Percentiles rank a stretch among this genome's conserved stretches.
phyloP scores from a whole-genome alignment of 2,329 filamentous ascomycete genomes.

The Fusarium tupiense region DNA sequence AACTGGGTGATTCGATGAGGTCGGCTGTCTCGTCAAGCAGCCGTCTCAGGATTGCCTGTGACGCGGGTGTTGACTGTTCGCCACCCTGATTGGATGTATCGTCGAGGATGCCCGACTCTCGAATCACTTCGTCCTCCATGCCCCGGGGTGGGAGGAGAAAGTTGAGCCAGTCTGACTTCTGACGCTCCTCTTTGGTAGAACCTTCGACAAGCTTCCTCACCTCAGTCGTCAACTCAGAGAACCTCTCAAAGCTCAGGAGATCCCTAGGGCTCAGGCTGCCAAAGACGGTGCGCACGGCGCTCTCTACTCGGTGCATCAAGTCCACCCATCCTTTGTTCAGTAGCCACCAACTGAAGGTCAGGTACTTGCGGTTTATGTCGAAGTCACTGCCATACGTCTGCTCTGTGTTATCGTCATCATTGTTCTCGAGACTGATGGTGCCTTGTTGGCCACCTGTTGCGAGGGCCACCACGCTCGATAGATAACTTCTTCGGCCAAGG shows the following conservation, averaged over 20 bases:
- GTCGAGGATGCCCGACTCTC: constrained; percentile 81
- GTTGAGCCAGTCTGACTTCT: constrained; percentile 75
- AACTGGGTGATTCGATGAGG: constrained; percentile 91
- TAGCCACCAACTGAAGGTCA: constrained; percentile 98
- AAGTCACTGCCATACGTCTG: constrained; percentile 92
- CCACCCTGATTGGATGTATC: constrained; percentile 52
- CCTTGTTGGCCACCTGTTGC: constrained; percentile 79
- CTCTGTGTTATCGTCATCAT: constrained; percentile 87
- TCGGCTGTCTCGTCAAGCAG: constrained; percentile 96
- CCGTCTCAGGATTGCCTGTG: constrained; percentile 74
- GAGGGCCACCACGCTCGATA: constrained; percentile 92
- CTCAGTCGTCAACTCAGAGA: constrained; percentile 83
- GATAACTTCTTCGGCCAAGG: constrained; percentile 91
- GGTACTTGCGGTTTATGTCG: constrained; percentile 92
- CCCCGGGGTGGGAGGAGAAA: constrained; percentile 83
- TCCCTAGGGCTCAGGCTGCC: constrained; percentile 89
- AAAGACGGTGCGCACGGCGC: constrained; percentile 90
- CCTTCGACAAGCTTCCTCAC: constrained; percentile 89
- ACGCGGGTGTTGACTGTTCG: constrained; percentile 52
- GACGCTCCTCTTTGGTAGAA: constrained; percentile 51
- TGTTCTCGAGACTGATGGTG: constrained; percentile 89
- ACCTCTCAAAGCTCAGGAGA: constrained; percentile 81
- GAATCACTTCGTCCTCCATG: constrained; percentile 84
- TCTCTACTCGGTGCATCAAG: constrained; percentile 81
- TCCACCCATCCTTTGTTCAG: constrained; percentile 90